phyloP scores from a whole-genome alignment of 2,329 filamentous ascomycete genomes.

The Ceratocystis cacaofunesta region DNA sequence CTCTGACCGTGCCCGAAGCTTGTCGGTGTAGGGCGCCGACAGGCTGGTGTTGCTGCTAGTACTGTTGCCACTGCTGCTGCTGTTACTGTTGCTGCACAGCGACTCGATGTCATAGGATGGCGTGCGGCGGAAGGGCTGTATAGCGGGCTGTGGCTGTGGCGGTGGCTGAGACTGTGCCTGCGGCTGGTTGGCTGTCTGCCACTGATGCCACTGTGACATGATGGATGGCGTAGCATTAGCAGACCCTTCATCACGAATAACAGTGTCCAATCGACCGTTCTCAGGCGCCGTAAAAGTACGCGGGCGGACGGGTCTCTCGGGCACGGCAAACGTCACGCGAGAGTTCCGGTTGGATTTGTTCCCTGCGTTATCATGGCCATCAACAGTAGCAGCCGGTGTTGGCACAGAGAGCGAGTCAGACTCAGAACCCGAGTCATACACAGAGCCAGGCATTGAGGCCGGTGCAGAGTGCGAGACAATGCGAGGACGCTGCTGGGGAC shows the following conservation, averaged over 20 bases:
- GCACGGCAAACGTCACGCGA: neutral
- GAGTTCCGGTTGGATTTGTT: neutral
- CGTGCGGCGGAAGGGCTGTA: neutral
- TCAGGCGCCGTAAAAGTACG: neutral
- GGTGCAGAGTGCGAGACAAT: neutral
- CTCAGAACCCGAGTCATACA: neutral
- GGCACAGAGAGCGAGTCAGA: neutral
- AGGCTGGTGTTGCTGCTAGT: neutral
- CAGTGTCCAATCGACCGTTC: neutral
- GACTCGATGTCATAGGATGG: slow-evolving; percentile 15
- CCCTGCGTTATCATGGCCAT: neutral
- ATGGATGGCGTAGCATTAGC: neutral
- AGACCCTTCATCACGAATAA: neutral
- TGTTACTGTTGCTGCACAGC: neutral
- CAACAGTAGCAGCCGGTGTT: neutral
- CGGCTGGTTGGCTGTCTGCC: neutral
- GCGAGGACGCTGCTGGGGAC: neutral
- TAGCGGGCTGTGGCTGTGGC: neutral
- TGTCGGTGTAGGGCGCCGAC: slow-evolving; percentile 48
- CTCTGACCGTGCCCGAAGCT: slow-evolving; percentile 49
- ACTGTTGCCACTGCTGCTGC: neutral
- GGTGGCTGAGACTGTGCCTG: neutral
- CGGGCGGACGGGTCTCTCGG: neutral
- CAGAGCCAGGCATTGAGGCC: neutral
- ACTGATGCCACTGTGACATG: neutral